Base-by-base conservation (phyloP, 192 early-diverging fungal species). In the Rhizoclosmatium sp. region DNA sequence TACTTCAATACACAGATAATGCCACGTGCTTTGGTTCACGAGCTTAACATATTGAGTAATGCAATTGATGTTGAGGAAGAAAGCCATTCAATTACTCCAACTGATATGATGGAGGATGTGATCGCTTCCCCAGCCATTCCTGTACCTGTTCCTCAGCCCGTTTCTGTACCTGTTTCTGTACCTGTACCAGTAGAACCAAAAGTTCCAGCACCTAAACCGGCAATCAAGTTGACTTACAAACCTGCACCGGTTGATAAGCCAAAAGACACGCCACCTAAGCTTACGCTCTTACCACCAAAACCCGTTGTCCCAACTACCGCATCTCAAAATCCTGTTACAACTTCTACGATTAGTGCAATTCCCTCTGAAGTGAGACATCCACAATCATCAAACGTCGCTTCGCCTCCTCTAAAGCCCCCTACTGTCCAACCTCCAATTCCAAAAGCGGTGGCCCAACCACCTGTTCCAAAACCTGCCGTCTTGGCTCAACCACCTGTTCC, bases 1-100 rank as follows among this genome's bases (percentile, higher is more conserved):
- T 79, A 66, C 56, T 86, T 84, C 71, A 77, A 75, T 44, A 72
- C 47, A 46, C 66, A 80, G n/a, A 56, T 76, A 9, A 67, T 56
- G 49, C 75, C 75, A 2, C 61, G 75, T 14, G 75, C 75, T 19
- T 39, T 76, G 40, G 62, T 54, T 14, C 61, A 76, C 41, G 64
- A 76, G 19, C 41, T 76, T 61, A 31, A 7, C 23, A 45, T 66
- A 45, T 10, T 76, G 16, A 76, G 45, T 45, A 76, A 39, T 56
- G 75, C 75, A 23, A 47, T 62, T 67, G 75, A 76, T 10, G 48
- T 62, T 21, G 75, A 44, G 45, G 75, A 76, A 2, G 62, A 75
- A n/a, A 62, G 7, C 39, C 5, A 7, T 7, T 7, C 21, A 7
- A 21, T 7, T 7, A 62, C 60, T 7, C 60, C 60, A 23, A 40